Evolutionary conservation across 352 stramenopile genomes (phyloP), one percentile per base, ranked within the genome.

Genomic region (Pythium plurisporium): DNA sequence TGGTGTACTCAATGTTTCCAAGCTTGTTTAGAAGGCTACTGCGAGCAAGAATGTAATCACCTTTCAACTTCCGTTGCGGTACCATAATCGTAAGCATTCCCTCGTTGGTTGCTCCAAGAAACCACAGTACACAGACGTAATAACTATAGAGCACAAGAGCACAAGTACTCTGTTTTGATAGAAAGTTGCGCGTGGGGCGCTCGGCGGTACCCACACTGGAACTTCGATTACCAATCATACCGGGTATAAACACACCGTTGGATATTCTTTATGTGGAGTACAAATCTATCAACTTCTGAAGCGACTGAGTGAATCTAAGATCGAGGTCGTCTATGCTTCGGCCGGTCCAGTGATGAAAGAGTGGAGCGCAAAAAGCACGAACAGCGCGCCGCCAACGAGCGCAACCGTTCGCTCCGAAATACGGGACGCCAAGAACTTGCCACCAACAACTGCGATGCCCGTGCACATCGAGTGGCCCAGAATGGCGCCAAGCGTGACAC

Each of bases 391-490:
- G 36, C 97, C 96, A n/a, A 95, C 82, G 59, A 98, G 77, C 49
- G 91, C 89, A 9, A 99, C 96, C n/a, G 94, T 98, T 55, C 94
- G 95, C 77, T 99, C 96, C 33, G 89, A 98, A 72, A 99, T 99
- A 43, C 93, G 77, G 40, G 95, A 90, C n/a, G 96, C 97, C 51
- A 99, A 74, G 81, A 99, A 98, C 67, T 97, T 95, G 58, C 97
- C 97, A 45, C 97, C 97, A 11, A 99, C 64, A 26, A 99, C 95
- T 1, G 97, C 97, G 58, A 99, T 87, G 25, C 96, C 95, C 59
- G 96, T 99, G 84, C 96, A 99, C 74, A 99, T 94, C 25, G 91
- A 96, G 78, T 99, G 97, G 42, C 97, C 96, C 31, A 99, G 66
- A 44, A 98, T 96, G 22, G 92, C 96, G 37, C 97, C 97, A 33